Evolutionary conservation across 495 filamentous ascomycete species (phyloP), one percentile per base, ranked within the genome.

Genomic region (Arthonia radiata): DNA sequence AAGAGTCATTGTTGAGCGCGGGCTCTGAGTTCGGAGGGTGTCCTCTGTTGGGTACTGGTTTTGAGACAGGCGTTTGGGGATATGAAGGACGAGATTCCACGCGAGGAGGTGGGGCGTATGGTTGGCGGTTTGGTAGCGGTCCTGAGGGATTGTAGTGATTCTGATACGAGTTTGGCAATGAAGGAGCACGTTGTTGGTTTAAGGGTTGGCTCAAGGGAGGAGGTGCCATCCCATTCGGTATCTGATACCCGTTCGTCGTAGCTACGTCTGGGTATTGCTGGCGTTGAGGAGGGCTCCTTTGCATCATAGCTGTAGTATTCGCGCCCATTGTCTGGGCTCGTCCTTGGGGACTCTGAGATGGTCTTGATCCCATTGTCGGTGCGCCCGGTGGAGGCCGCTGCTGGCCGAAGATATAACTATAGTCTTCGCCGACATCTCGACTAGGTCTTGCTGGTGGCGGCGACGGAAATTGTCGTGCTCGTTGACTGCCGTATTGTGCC

Each of bases 391-490:
- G 76, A 19, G 75, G 78, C 25, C 76, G 78, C 26, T 75, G 64
- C 41, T 68, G 67, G 35, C 86, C 86, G 41, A 99, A 99, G 38
- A 99, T 99, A 51, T 81, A 78, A 30, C n/a, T n/a, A n/a, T n/a
- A n/a, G n/a, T n/a, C n/a, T n/a, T n/a, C n/a, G n/a, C n/a, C n/a
- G n/a, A n/a, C n/a, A n/a, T n/a, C n/a, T n/a, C n/a, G n/a, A n/a
- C n/a, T n/a, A n/a, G n/a, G n/a, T n/a, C n/a, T n/a, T n/a, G n/a
- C n/a, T n/a, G n/a, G n/a, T n/a, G n/a, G n/a, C n/a, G n/a, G n/a
- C n/a, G n/a, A n/a, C n/a, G n/a, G n/a, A n/a, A n/a, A n/a, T n/a
- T n/a, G n/a, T n/a, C n/a, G n/a, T n/a, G n/a, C n/a, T n/a, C n/a
- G n/a, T n/a, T n/a, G n/a, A n/a, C n/a, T n/a, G n/a, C n/a, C n/a